These are phyloP conservation scores for Fusarium foetens DNA, from an alignment of 2,329 filamentous ascomycete species.

Conservation along the genomic window DNA sequence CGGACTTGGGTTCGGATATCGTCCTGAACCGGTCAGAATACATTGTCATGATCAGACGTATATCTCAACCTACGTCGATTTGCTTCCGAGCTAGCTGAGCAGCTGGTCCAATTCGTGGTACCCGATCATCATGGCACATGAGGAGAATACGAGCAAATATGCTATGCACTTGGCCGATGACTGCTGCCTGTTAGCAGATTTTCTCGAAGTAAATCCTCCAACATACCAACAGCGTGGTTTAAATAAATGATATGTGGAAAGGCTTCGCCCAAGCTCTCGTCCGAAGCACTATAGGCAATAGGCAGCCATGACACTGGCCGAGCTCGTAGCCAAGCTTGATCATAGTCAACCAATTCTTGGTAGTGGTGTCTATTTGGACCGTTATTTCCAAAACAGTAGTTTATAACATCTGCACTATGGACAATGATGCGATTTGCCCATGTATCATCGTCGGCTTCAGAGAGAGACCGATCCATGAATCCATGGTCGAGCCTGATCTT, in stretches of 20 bases:
- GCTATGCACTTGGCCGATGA: slow-evolving; percentile 69
- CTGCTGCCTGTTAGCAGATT: slow-evolving; percentile 44
- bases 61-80: slow-evolving; percentile 47
- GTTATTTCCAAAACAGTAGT: slow-evolving; percentile 67
- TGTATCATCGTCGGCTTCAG: slow-evolving; percentile 60
- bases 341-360: slow-evolving; percentile 57
- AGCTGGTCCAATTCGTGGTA: slow-evolving; percentile 59
- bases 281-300: slow-evolving; percentile 57
- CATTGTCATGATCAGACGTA: accelerated
- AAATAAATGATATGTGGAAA: slow-evolving; percentile 70
- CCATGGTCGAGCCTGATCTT: slow-evolving; percentile 61
- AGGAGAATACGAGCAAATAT: slow-evolving; percentile 68
- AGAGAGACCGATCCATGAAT: slow-evolving; percentile 62
- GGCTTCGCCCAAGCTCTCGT: slow-evolving; percentile 48
- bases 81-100: slow-evolving; percentile 44
- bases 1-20: slow-evolving; percentile 53
- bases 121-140: slow-evolving; percentile 63
- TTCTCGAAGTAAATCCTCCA: accelerated
- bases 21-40: slow-evolving; percentile 47
- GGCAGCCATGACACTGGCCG: slow-evolving; percentile 64
- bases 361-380: slow-evolving; percentile 50
- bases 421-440: slow-evolving; percentile 72
- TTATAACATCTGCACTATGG: slow-evolving; percentile 71
- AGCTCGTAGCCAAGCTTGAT: slow-evolving; percentile 57
- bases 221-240: slow-evolving; percentile 62